These are phyloP conservation scores for Lepidium africanum DNA, from an alignment of 345 rosid genomes.

Conservation along the genomic window DNA sequence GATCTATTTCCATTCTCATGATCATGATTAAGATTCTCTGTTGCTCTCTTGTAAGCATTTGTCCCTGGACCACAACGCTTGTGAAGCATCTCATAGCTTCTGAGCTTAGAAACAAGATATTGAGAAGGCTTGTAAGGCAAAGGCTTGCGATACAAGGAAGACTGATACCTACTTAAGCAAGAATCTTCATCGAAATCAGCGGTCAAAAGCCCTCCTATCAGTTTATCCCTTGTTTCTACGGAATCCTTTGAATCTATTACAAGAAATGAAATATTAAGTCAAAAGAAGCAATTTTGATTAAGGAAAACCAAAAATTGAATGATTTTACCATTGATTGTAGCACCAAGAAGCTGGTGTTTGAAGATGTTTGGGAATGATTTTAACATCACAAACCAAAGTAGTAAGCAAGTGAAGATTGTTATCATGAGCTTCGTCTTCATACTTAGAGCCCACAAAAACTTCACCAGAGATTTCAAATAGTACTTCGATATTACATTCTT, in stretches of 20 bases:
- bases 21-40: slow-evolving; percentile 11
- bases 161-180: slow-evolving; percentile 31
- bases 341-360: slow-evolving; percentile 6
- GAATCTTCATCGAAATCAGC: slow-evolving; percentile 20
- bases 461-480: not conserved
- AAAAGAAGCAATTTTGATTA: not conserved
- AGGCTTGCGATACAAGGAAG: slow-evolving; percentile 22
- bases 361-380: slow-evolving; percentile 10
- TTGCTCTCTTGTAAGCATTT: slow-evolving; percentile 14
- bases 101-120: slow-evolving; percentile 28
- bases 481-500: not conserved
- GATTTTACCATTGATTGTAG: not conserved
- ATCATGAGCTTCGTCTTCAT: slow-evolving; percentile 16
- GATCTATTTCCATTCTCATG: not conserved
- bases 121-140: slow-evolving; percentile 18
- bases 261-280: not conserved
- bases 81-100: slow-evolving; percentile 33
- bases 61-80: slow-evolving; percentile 30
- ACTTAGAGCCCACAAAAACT: not conserved
- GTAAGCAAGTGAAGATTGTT: slow-evolving; percentile 8
- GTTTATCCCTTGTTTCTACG: slow-evolving; percentile 3
- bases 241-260: slow-evolving; percentile 1
- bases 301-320: not conserved
- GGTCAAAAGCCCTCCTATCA: slow-evolving; percentile 27
- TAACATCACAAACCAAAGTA: slow-evolving; percentile 14